Conservation (phyloP, 257 asterid genomes). For the Agastache rugosa region DNA sequence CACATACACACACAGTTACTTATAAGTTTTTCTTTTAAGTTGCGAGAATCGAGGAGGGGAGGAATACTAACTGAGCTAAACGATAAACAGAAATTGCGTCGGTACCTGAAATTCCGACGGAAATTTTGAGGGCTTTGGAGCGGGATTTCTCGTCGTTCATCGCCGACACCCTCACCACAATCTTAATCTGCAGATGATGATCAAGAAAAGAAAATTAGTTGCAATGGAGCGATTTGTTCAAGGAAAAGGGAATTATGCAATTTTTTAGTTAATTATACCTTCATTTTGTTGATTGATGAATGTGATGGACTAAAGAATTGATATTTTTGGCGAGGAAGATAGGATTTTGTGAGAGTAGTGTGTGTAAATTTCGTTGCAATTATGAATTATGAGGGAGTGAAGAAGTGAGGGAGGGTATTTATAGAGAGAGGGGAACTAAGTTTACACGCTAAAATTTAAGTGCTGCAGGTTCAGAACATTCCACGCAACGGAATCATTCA, state of each 20-base stretch:
- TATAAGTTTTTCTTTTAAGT: too few species aligned
- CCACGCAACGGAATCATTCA: neutral
- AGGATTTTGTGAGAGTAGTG: neutral
- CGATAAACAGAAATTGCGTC: neutral
- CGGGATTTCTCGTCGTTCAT: conserved; percentile 52
- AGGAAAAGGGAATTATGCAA: neutral
- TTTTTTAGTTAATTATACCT: neutral
- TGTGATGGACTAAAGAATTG: neutral
- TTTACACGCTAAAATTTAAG: neutral
- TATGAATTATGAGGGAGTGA: neutral
- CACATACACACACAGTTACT: neutral
- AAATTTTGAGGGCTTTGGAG: conserved; percentile 48
- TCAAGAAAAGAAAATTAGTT: neutral
- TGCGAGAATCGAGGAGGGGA: too few species aligned
- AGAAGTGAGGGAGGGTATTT: neutral
- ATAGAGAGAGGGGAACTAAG: neutral
- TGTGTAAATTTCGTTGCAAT: neutral
- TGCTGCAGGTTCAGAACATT: neutral
- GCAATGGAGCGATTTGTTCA: neutral
- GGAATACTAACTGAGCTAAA: too few species aligned
- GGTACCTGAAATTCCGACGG: conserved; percentile 39
- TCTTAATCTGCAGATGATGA: conserved; percentile 50
- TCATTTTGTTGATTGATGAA: conserved; percentile 27
- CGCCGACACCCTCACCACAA: conserved; percentile 52
- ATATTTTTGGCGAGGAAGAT: neutral